Evolutionary conservation across 2,329 filamentous ascomycete species (phyloP).

Genomic region (Pezicula rhizophila): DNA sequence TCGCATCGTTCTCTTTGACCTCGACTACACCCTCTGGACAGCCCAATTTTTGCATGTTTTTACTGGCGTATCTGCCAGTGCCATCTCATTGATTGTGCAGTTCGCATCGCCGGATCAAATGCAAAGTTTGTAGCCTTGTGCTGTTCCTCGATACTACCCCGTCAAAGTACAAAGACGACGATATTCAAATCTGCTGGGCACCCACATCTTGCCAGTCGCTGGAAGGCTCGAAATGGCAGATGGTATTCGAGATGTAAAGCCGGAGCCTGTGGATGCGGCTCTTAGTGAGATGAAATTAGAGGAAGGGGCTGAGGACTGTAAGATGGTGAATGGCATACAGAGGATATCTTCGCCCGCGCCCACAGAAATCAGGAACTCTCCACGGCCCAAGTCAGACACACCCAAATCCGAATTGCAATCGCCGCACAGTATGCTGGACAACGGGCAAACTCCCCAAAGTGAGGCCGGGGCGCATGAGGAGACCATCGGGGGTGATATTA

Average conservation of each 20-base stretch:
- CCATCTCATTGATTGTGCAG: not conserved
- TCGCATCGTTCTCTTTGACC: not conserved
- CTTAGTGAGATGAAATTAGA: constrained; percentile 29
- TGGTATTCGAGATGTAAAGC: constrained; percentile 18
- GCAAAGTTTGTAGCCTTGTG: too few relatives aligned
- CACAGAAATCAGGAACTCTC: constrained; percentile 16
- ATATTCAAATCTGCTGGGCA: not conserved
- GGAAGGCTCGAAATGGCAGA: constrained; percentile 21
- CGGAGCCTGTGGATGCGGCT: constrained; percentile 24
- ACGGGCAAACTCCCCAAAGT: constrained; percentile 25
- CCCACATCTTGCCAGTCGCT: constrained; percentile 2
- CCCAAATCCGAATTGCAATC: constrained; percentile 20
- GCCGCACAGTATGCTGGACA: constrained; percentile 17
- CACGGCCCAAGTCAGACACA: constrained; percentile 18
- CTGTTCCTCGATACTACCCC: not conserved
- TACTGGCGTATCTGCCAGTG: not conserved
- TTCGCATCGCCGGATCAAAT: not conserved
- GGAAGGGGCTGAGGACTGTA: constrained; percentile 12
- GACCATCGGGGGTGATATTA: constrained; percentile 53
- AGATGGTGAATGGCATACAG: constrained; percentile 17
- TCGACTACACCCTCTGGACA: not conserved
- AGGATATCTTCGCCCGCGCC: constrained; percentile 8
- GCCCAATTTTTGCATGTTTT: not conserved
- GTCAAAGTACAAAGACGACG: constrained; percentile 5
- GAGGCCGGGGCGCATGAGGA: constrained; percentile 40